Conservation (phyloP, 306 rosid genomes). For the Lupinus albus region DNA sequence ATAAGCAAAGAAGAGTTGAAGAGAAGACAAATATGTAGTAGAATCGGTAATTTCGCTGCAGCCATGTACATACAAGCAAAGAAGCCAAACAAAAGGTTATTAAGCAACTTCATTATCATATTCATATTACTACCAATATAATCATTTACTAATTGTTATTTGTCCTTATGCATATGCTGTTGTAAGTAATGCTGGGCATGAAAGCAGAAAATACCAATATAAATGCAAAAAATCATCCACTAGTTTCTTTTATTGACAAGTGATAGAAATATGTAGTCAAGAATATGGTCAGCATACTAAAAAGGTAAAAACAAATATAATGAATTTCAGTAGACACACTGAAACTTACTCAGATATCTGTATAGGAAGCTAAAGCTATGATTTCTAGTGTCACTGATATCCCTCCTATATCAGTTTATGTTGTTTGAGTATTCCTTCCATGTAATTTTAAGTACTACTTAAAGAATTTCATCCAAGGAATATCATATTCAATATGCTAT, state of each 20-base stretch:
- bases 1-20: slow-evolving; percentile 66
- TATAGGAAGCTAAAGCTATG: background rate
- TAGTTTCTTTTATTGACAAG: background rate
- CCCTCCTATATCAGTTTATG: background rate
- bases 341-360: background rate
- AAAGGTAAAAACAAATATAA: too few species aligned
- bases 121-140: slow-evolving; percentile 11
- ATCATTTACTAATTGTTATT: too few species aligned
- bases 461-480: background rate
- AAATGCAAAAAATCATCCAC: background rate
- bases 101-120: slow-evolving; percentile 34
- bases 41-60: slow-evolving; percentile 81
- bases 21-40: slow-evolving; percentile 67
- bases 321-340: background rate
- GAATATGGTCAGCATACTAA: slow-evolving; percentile 15
- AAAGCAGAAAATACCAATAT: background rate
- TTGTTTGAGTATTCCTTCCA: too few species aligned
- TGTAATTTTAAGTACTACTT: too few species aligned
- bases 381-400: background rate
- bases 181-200: too few species aligned
- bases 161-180: too few species aligned
- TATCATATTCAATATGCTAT: background rate
- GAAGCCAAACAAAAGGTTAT: background rate
- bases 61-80: slow-evolving; percentile 36
- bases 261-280: background rate